Conservation (phyloP, 2,329 filamentous ascomycete species). For the Penicillium sp. region DNA sequence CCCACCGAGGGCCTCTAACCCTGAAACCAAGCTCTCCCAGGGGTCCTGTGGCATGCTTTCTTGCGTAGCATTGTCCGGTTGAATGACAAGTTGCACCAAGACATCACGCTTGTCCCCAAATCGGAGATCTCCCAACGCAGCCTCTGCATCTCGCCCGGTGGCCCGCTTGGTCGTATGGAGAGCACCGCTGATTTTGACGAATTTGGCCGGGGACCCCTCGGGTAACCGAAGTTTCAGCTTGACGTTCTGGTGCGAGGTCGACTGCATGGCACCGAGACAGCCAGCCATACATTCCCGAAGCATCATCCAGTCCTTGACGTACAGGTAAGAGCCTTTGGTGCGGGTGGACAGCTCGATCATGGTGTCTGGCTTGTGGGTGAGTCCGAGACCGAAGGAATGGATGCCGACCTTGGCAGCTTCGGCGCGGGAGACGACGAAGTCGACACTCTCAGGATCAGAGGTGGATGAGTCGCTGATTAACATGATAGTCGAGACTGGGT, state of each 20-base stretch:
- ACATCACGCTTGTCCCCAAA: constrained; percentile 96
- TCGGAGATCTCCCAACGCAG: constrained; percentile 79
- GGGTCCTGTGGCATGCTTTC: constrained; percentile 87
- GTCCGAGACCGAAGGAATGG: constrained; percentile 89
- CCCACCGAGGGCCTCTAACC: constrained; percentile 85
- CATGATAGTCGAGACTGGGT: constrained; percentile 90
- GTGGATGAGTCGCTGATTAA: constrained; percentile 96
- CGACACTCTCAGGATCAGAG: constrained; percentile 87
- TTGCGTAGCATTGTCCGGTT: constrained; percentile 73
- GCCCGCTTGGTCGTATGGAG: constrained; percentile 94
- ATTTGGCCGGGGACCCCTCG: constrained; percentile 94
- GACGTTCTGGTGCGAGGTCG: constrained; percentile 95
- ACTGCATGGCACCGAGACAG: constrained; percentile 85
- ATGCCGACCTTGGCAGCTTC: constrained; percentile 97
- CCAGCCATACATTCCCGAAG: constrained; percentile 91
- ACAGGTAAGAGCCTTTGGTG: constrained; percentile 95
- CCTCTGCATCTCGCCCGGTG: constrained; percentile 89
- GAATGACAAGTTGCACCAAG: constrained; percentile 86
- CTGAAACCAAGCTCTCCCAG: constrained; percentile 96
- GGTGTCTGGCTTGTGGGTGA: constrained; percentile 96
- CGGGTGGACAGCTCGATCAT: constrained; percentile 96
- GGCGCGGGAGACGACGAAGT: constrained; percentile 93
- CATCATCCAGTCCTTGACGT: constrained; percentile 99
- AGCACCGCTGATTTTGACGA: constrained; percentile 96
- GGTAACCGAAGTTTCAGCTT: constrained; percentile 90